Percentiles rank a stretch among this genome's conserved stretches.
Evolutionary conservation across 345 rosid species (phyloP).

Genomic region (Cardiospermum halicacabum): DNA sequence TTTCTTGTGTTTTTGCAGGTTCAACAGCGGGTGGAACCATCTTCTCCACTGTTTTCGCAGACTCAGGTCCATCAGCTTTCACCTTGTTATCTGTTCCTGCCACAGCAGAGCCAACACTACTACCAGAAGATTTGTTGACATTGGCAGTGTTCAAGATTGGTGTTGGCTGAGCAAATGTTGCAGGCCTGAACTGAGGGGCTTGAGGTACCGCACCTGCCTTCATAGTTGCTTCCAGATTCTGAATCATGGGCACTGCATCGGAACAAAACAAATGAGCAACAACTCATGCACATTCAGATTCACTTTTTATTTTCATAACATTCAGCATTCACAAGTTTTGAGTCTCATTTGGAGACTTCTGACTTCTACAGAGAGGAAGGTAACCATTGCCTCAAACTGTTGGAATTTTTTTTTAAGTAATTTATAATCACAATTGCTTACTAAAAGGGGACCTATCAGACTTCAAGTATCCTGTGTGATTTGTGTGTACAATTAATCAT

Average conservation of each 20-base stretch:
- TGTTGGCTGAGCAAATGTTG: constrained; percentile 23
- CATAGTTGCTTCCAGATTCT: constrained; percentile 70
- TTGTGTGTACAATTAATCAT: background rate
- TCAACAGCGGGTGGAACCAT: constrained; percentile 29
- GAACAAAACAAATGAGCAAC: background rate
- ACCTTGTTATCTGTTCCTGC: constrained; percentile 1
- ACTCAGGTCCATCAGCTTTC: constrained; percentile 23
- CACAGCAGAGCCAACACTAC: constrained; percentile 12
- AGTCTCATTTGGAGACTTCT: background rate
- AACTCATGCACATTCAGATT: background rate
- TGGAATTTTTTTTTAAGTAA: too few species aligned
- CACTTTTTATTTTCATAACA: background rate
- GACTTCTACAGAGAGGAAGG: too few species aligned
- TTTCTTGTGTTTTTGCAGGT: constrained; percentile 26
- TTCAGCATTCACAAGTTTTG: background rate
- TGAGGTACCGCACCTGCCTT: constrained; percentile 87
- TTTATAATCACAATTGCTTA: too few species aligned
- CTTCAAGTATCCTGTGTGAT: background rate
- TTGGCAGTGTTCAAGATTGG: constrained; percentile 12
- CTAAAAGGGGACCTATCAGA: too few species aligned
- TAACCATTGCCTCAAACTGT: too few species aligned
- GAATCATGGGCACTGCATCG: constrained; percentile 88
- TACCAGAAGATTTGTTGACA: constrained; percentile 20
- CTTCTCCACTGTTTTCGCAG: constrained; percentile 10
- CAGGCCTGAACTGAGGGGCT: constrained; percentile 73